Percentiles rank a stretch among this genome's conserved stretches.
These are phyloP conservation scores for Sambucus nigra DNA, from an alignment of 129 eudicot species.

Conservation along the genomic window DNA sequence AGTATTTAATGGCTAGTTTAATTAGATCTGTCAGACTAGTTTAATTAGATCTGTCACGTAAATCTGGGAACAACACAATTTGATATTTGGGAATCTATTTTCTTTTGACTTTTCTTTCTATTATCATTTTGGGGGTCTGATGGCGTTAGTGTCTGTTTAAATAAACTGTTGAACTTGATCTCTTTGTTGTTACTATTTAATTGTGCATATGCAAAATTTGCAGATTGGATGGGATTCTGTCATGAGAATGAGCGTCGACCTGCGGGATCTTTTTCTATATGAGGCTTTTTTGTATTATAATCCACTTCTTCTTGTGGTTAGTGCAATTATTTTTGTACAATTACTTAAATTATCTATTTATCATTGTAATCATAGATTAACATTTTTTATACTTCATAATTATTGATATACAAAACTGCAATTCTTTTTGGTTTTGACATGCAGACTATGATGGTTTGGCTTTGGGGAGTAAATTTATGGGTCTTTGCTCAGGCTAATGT, in stretches of 20 bases:
- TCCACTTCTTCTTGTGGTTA: constrained; percentile 97
- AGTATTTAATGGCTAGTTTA: too few relatives aligned
- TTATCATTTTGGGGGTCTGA: too few relatives aligned
- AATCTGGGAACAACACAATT: too few relatives aligned
- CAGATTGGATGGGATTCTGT: constrained; percentile 99
- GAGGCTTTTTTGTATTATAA: constrained; percentile 97
- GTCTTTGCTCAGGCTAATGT: constrained; percentile 75
- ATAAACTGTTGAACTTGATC: background rate
- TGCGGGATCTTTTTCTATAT: constrained; percentile 84
- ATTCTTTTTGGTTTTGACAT: constrained; percentile 5
- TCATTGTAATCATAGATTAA: background rate
- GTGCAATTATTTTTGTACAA: constrained; percentile 14
- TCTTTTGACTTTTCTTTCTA: too few relatives aligned
- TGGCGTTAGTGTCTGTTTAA: too few relatives aligned
- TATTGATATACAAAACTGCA: background rate
- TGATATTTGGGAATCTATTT: too few relatives aligned
- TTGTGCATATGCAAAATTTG: constrained; percentile 7
- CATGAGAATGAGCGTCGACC: constrained; percentile 95
- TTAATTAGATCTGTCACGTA: too few relatives aligned
- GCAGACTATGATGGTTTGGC: constrained; percentile 94
- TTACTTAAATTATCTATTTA: background rate
- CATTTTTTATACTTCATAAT: background rate
- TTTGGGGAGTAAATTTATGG: constrained; percentile 97
- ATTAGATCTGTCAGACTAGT: too few relatives aligned
- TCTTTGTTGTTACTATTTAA: constrained; percentile 2